Conservation (phyloP, 2,329 filamentous ascomycete genomes). For the Incumbomyces delicatus region DNA sequence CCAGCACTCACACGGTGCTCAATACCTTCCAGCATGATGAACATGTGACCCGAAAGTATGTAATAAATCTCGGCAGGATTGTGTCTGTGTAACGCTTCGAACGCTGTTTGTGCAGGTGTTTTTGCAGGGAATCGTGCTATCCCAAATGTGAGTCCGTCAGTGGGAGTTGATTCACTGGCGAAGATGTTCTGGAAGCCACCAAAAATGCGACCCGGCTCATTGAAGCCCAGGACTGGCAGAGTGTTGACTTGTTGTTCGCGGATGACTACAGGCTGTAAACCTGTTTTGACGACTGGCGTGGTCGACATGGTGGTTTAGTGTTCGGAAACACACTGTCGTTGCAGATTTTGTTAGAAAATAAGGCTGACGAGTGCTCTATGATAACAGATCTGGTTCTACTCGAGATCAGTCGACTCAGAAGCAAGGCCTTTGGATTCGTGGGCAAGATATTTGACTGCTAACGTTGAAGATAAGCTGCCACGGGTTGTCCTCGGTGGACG, state of each 20-base stretch:
- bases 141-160: background rate
- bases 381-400: too few relatives aligned
- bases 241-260: background rate
- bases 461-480: too few relatives aligned
- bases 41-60: conserved; percentile 29
- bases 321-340: too few relatives aligned
- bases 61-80: conserved; percentile 36
- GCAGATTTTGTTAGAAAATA: too few relatives aligned
- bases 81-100: conserved; percentile 27
- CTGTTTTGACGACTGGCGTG: too few relatives aligned
- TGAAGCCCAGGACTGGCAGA: background rate
- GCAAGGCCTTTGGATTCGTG: too few relatives aligned
- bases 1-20: conserved; percentile 26
- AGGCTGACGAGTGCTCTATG: too few relatives aligned
- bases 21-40: conserved; percentile 30
- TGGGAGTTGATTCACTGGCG: background rate
- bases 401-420: too few relatives aligned
- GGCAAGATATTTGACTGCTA: too few relatives aligned
- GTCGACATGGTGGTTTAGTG: too few relatives aligned
- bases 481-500: too few relatives aligned
- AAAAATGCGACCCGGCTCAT: background rate
- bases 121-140: background rate
- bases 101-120: background rate
- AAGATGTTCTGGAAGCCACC: background rate
- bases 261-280: background rate